These are phyloP conservation scores for Penicillium sp. DNA, from an alignment of 2,329 filamentous ascomycete genomes.

Conservation along the genomic window DNA sequence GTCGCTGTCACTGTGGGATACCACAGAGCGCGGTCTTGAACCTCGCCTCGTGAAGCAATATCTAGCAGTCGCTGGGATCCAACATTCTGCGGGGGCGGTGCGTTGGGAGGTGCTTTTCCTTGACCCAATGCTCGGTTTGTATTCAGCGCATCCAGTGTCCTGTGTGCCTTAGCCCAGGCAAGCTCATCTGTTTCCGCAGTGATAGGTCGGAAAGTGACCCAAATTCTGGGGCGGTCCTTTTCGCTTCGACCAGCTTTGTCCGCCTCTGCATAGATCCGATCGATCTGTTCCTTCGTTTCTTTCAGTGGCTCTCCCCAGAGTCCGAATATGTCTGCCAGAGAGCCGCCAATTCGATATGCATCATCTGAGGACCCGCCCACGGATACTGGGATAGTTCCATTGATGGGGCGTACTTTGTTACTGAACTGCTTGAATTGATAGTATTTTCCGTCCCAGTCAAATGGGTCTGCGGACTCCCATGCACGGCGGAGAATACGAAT, in stretches of 20 bases:
- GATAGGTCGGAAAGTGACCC: slow-evolving; percentile 68
- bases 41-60: slow-evolving; percentile 57
- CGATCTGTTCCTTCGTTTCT: slow-evolving; percentile 67
- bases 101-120: slow-evolving; percentile 34
- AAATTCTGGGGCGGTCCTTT: slow-evolving; percentile 60
- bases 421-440: slow-evolving; percentile 64
- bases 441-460: slow-evolving; percentile 65
- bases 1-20: slow-evolving; percentile 67
- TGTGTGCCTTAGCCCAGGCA: slow-evolving; percentile 65
- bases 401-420: slow-evolving; percentile 58
- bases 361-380: slow-evolving; percentile 64
- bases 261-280: slow-evolving; percentile 62
- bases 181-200: slow-evolving; percentile 65
- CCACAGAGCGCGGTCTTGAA: slow-evolving; percentile 66
- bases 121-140: slow-evolving; percentile 44
- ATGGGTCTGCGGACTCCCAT: slow-evolving; percentile 61
- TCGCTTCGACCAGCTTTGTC: slow-evolving; percentile 61
- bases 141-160: slow-evolving; percentile 58
- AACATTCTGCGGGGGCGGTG: slow-evolving; percentile 58
- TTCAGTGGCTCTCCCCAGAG: slow-evolving; percentile 68
- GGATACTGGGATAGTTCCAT: slow-evolving; percentile 61
- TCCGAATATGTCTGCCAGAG: slow-evolving; percentile 65
- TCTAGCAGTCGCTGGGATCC: slow-evolving; percentile 63
- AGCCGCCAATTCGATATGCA: slow-evolving; percentile 63
- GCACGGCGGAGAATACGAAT: slow-evolving; percentile 64